Conservation (phyloP, 805 yeast genomes). For the Pichia gijzeniarum region DNA sequence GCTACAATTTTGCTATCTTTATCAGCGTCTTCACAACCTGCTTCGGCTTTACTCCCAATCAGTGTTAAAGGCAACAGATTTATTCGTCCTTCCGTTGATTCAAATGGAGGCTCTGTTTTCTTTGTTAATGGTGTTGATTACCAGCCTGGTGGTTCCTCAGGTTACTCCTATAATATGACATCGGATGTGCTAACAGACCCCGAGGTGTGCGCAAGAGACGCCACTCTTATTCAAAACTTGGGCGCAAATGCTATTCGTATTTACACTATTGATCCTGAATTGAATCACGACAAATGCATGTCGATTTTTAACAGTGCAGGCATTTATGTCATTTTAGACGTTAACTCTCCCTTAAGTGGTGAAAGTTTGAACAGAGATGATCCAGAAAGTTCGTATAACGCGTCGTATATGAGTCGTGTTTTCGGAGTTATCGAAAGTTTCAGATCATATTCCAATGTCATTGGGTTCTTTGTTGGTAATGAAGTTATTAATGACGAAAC, state of each 20-base stretch:
- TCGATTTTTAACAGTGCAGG: conserved; percentile 85
- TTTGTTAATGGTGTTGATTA: conserved; percentile 85
- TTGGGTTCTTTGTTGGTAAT: conserved; percentile 89
- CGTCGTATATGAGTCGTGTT: conserved; percentile 65
- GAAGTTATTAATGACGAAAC: conserved; percentile 79
- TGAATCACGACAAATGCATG: conserved; percentile 90
- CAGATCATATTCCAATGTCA: conserved; percentile 73
- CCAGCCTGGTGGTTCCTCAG: conserved; percentile 90
- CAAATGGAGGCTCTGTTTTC: conserved; percentile 51
- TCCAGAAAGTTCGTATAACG: conserved; percentile 65
- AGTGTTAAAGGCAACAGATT: conserved; percentile 51
- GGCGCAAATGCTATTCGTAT: conserved; percentile 80
- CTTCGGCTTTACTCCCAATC: conserved; percentile 50
- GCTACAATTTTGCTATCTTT: conserved; percentile 11
- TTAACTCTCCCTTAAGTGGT: conserved; percentile 63
- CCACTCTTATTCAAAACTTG: conserved; percentile 65
- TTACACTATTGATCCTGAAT: conserved; percentile 74
- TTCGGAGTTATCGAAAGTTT: conserved; percentile 82
- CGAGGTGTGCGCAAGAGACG: conserved; percentile 72
- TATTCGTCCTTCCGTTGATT: conserved; percentile 41
- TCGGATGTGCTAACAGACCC: conserved; percentile 69
- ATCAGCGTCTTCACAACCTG: conserved; percentile 11
- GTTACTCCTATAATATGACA: conserved; percentile 30
- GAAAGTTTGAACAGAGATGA: conserved; percentile 69
- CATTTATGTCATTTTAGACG: conserved; percentile 80